Evolutionary conservation across 2,329 filamentous ascomycete genomes (phyloP).

Genomic region (Cercospora citrullina): DNA sequence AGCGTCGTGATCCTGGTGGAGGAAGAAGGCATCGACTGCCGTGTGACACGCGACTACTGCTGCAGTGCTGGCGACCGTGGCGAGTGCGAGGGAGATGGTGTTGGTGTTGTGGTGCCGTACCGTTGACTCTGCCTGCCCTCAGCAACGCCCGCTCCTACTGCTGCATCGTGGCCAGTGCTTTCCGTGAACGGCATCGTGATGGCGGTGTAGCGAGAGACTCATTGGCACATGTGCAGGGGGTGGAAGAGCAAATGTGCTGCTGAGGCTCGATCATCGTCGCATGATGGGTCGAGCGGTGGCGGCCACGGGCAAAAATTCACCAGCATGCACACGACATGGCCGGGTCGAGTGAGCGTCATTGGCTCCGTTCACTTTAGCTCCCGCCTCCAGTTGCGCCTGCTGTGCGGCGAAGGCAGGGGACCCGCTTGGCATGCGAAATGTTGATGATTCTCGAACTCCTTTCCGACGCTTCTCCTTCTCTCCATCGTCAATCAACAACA

Average conservation of each 20-base stretch:
- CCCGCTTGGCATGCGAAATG: conserved; percentile 3
- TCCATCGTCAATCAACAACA: conserved; percentile 29
- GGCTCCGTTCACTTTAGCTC: conserved; percentile 7
- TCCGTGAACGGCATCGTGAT: conserved; percentile 25
- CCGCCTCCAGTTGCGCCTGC: conserved; percentile 8
- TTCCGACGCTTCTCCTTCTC: conserved; percentile 27
- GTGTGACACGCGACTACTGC: background rate
- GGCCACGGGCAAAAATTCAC: conserved; percentile 1
- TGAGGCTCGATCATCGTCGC: background rate
- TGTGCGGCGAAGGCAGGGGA: conserved; percentile 5
- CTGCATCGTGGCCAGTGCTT: conserved; percentile 23
- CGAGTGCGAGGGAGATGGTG: background rate
- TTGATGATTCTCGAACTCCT: conserved; percentile 21
- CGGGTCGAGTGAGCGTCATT: background rate
- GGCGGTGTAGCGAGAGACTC: background rate
- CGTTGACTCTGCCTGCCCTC: conserved; percentile 18
- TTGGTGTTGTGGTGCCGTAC: conserved; percentile 5
- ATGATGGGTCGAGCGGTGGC: conserved; percentile 4
- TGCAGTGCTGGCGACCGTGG: background rate
- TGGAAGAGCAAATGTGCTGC: background rate
- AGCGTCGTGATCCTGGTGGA: background rate
- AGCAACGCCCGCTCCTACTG: conserved; percentile 11
- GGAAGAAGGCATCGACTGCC: conserved; percentile 2
- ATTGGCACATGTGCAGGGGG: conserved; percentile 5
- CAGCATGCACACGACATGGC: conserved; percentile 6